Conservation (phyloP, 1,139 yeast species). For the Oligophagozyma castellii region DNA sequence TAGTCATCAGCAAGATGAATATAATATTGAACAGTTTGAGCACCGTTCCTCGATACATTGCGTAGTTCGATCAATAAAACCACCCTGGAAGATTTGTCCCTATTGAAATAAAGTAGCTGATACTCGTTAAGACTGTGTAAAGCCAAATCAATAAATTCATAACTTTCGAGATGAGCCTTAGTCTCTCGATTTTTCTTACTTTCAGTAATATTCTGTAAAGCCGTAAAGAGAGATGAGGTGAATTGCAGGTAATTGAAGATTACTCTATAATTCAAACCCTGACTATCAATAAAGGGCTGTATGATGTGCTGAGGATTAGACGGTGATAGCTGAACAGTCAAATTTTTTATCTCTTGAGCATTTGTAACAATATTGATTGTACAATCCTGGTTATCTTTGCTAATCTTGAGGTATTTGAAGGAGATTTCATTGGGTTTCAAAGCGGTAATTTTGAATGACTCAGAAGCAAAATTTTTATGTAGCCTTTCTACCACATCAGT, state of each 20-base stretch:
- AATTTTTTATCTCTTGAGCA: slow-evolving; percentile 17
- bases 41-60: slow-evolving; percentile 16
- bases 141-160: slow-evolving; percentile 11
- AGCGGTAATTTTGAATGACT: slow-evolving; percentile 20
- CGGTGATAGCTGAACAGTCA: slow-evolving; percentile 20
- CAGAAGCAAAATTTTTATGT: slow-evolving; percentile 22
- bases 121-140: slow-evolving; percentile 21
- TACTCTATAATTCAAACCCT: slow-evolving; percentile 20
- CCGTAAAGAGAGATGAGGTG: slow-evolving; percentile 21
- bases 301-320: slow-evolving; percentile 23
- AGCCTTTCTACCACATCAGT: slow-evolving; percentile 24
- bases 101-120: slow-evolving; percentile 17
- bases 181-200: slow-evolving; percentile 7
- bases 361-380: slow-evolving; percentile 19
- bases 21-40: slow-evolving; percentile 15
- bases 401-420: slow-evolving; percentile 21
- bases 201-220: slow-evolving; percentile 12
- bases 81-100: slow-evolving; percentile 16
- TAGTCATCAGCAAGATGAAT: slow-evolving; percentile 21
- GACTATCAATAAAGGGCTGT: slow-evolving; percentile 22
- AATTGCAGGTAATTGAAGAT: slow-evolving; percentile 24
- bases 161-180: neutral
- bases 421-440: slow-evolving; percentile 23
- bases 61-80: slow-evolving; percentile 19
- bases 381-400: slow-evolving; percentile 19